A percentile compares a stretch with the other conserved stretches of the same genome.
Evolutionary conservation across 169 alveolate species (phyloP).

Genomic region (Cryptosporidium muris): DNA sequence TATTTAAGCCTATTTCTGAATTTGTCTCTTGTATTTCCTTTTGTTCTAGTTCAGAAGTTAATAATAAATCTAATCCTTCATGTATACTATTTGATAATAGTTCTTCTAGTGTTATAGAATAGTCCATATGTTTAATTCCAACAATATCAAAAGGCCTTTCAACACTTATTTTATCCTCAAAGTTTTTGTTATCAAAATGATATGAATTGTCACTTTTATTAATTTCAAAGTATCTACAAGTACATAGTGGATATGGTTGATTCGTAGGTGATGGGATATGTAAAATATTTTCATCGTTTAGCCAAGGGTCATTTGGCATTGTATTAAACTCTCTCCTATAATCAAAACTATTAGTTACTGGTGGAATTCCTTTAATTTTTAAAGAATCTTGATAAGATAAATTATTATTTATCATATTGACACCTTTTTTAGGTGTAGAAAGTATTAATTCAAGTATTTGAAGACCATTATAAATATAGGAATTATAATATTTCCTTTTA

Average conservation of each 20-base stretch:
- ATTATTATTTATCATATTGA: background rate
- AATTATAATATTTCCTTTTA: constrained; percentile 52
- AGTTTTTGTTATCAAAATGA: background rate
- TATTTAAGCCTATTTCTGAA: background rate
- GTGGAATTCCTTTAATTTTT: background rate
- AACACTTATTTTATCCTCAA: background rate
- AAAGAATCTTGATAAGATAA: background rate
- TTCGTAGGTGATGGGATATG: constrained; percentile 54
- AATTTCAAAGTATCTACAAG: constrained; percentile 55
- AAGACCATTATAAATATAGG: constrained; percentile 20
- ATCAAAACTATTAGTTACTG: constrained; percentile 60
- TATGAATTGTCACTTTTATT: background rate
- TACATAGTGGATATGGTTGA: constrained; percentile 63
- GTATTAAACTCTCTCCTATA: constrained; percentile 30
- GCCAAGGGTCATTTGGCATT: constrained; percentile 22
- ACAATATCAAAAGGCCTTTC: constrained; percentile 47
- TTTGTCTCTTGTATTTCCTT: background rate
- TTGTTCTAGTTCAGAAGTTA: background rate
- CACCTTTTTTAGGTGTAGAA: background rate
- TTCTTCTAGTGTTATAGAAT: constrained; percentile 37
- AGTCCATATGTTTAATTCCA: constrained; percentile 26
- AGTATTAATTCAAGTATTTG: constrained; percentile 10
- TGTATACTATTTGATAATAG: constrained; percentile 23
- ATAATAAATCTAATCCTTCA: background rate
- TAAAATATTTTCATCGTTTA: constrained; percentile 1